Evolutionary conservation across 768 basidiomycete genomes (phyloP), one percentile per base, ranked within the genome.

Genomic region (Leccinum boreale): DNA sequence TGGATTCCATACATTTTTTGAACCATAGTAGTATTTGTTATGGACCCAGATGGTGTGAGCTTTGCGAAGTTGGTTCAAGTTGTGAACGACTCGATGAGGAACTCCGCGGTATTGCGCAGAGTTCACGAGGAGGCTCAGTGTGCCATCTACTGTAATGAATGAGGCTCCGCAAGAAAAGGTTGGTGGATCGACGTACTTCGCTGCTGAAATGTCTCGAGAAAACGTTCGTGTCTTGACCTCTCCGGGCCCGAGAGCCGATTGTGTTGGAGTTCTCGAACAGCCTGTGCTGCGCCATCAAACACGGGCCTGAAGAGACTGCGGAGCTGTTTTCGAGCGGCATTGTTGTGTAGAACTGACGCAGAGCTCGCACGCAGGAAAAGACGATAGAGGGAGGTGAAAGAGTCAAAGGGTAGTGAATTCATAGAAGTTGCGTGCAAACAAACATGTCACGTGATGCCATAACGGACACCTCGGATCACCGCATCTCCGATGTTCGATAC

Each of bases 71-170:
- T 70, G 36, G 64, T 62, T 53, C 66, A 74, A 70, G 63, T 89
- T 89, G 17, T 79, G 79, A 6, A 85, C 84, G 6, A 84, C 62
- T 56, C 73, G 74, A 65, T 89, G 85, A 11, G 87, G 70, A 14
- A 87, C 71, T 14, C 89, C 89, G 26, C 86, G 81, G 33, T 82
- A 80, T 57, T 77, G 75, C 4, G 82, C 80, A n/a, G 89, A 85
- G 26, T 77, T 81, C 70, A 82, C 79, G 48, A 91, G 67, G 9
- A 91, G 62, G 31, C 77, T 76, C 42, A 91, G 76, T 0, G 88
- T 89, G 58, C 78, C 79, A 64, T 91, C 88, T 70, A 89, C 90
- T 92, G 58, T 39, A 33, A 55, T n/a, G 62, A 58, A 56, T 63
- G 47, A 66, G 55, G 66, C 48, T 29, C 46, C 5, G 24, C 9